A percentile compares a stretch with the other conserved stretches of the same genome.
Evolutionary conservation across 306 rosid genomes (phyloP).

Genomic region (Psophocarpus tetragonolobus): DNA sequence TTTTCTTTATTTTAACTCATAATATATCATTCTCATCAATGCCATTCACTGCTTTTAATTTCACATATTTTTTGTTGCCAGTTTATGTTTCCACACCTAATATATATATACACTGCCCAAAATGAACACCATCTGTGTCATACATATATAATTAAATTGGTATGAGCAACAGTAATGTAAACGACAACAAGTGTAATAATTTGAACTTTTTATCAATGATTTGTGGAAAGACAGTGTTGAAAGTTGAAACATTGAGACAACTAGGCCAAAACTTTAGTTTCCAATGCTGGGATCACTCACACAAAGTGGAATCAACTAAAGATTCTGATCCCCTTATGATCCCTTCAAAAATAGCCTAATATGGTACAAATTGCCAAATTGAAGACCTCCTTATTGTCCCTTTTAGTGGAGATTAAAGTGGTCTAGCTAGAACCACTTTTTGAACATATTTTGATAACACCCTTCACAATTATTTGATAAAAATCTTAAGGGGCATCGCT

Average conservation of each 20-base stretch:
- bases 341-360: not conserved
- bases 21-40: not conserved
- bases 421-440: conserved; percentile 11
- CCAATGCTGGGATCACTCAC: conserved; percentile 38
- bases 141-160: not conserved
- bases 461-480: conserved; percentile 39
- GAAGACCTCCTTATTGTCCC: conserved; percentile 13
- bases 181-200: not conserved
- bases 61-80: not conserved
- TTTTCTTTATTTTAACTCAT: not conserved
- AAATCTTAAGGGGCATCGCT: conserved; percentile 3
- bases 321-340: not conserved
- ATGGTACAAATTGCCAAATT: conserved; percentile 23
- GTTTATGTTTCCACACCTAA: conserved; percentile 1
- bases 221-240: conserved; percentile 19
- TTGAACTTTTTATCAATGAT: not conserved
- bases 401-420: conserved; percentile 46
- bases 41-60: not conserved
- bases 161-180: not conserved
- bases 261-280: conserved; percentile 14
- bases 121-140: not conserved
- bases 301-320: conserved; percentile 21
- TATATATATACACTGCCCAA: not conserved
- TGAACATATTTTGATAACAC: conserved; percentile 36
- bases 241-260: not conserved